These are phyloP conservation scores for Fusarium sp. DNA, from an alignment of 2,329 filamentous ascomycete genomes.

Conservation along the genomic window DNA sequence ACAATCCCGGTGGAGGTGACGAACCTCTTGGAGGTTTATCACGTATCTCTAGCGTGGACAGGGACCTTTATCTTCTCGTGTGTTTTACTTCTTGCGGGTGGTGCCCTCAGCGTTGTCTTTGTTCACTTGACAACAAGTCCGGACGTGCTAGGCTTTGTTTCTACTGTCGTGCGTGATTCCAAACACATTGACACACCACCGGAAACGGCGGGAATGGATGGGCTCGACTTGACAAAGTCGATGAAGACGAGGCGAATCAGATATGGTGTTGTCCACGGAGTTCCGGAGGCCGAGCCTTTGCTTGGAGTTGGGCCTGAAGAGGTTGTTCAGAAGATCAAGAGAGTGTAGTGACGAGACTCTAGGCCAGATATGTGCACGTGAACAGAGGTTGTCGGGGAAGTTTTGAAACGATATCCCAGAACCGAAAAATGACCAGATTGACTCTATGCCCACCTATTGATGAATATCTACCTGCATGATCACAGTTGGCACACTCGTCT, in stretches of 20 bases:
- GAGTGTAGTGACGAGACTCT: background rate
- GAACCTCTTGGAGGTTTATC: background rate
- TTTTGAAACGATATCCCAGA: too few relatives aligned
- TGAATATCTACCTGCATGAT: too few relatives aligned
- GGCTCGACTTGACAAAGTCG: background rate
- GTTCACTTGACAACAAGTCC: background rate
- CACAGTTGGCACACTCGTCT: too few relatives aligned
- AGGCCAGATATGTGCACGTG: background rate
- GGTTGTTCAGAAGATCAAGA: background rate
- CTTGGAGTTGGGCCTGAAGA: background rate
- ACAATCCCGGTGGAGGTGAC: background rate
- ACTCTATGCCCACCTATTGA: too few relatives aligned
- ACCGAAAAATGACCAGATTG: too few relatives aligned
- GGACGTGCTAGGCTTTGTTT: background rate
- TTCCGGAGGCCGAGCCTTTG: background rate
- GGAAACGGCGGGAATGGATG: background rate
- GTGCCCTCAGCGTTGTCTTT: background rate
- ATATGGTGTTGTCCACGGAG: background rate
- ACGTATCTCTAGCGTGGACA: background rate
- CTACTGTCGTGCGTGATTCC: constrained; percentile 2
- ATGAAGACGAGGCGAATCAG: background rate
- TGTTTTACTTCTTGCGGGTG: background rate
- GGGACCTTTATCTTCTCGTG: background rate
- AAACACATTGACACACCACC: background rate
- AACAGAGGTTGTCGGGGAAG: background rate